Base-by-base conservation (phyloP, 306 rosid genomes). In the Castanea mollissima region DNA sequence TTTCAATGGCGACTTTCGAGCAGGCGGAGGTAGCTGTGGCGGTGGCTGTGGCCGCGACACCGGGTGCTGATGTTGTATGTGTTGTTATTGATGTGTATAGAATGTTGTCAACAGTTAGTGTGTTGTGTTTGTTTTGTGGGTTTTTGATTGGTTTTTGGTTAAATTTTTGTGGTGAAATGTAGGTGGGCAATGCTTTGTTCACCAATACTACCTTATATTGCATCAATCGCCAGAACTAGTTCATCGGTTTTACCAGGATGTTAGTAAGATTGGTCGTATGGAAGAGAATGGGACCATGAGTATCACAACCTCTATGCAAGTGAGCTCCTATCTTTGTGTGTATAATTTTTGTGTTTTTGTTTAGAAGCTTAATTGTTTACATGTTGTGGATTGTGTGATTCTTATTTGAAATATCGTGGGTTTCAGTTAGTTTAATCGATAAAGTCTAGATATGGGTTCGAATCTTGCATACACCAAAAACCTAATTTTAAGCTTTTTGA, bases 181-280 rank as follows among this genome's bases (percentile, higher is more conserved):
- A 94, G 98, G 98, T 94, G 77, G 97, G 98, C 1, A 83, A 89
- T 78, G 98, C 97, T n/a, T 94, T 87, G 94, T 90, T 64, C 91
- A 86, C 68, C 98, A 92, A 72, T 94, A 90, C 79, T 94, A 94
- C 79, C 92, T 80, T 77, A 92, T 94, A 89, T 83, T 94, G 86
- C 90, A 90, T 73, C 91, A 90, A 71, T 92, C 92, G 55, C 98
- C 98, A 2, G 84, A 89, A 83, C 92, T 83, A 29, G 98, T 91
- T 46, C 91, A 94, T 78, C 88, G 91, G 73, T 94, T 94, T 89
- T 94, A 94, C 85, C 98, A 87, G 78, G 96, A 92, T 46, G 71
- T 5, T 71, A 94, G 98, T 74, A 94, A 88, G 86, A 88, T 94
- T 68, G 93, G 98, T 8, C 98, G 98, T 71, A 88, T 88, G 20